Evolutionary conservation across 2,329 filamentous ascomycete species (phyloP).

Genomic region (Berkeleyomyces rouxiae): DNA sequence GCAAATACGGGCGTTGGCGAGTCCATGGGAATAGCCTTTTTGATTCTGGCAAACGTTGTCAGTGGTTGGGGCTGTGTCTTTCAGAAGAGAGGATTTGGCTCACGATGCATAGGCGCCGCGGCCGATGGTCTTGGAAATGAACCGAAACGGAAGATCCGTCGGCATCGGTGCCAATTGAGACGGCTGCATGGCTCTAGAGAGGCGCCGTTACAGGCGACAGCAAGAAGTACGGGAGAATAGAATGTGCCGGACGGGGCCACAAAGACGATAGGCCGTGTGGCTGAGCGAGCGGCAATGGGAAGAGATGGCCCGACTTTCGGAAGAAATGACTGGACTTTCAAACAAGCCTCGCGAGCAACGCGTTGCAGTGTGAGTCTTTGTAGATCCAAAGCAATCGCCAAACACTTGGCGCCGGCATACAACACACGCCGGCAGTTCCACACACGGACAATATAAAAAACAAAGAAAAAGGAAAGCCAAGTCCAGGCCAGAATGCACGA

Average conservation of each 20-base stretch:
- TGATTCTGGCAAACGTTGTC: constrained; percentile 44
- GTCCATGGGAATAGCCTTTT: constrained; percentile 71
- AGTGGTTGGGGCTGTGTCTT: constrained; percentile 9
- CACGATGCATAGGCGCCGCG: constrained; percentile 95
- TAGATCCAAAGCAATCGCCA: too few species aligned
- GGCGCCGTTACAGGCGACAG: background rate
- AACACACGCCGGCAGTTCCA: too few species aligned
- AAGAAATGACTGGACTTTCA: too few species aligned
- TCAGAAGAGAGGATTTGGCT: constrained; percentile 16
- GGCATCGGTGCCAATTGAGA: constrained; percentile 84
- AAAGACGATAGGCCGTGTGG: background rate
- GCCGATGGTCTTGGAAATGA: constrained; percentile 92
- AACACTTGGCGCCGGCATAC: too few species aligned
- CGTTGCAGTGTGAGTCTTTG: too few species aligned
- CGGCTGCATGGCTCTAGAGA: constrained; percentile 17
- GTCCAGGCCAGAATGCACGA: too few species aligned
- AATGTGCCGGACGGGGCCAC: background rate
- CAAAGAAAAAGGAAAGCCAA: too few species aligned
- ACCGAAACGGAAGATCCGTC: constrained; percentile 70
- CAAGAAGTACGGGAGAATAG: background rate
- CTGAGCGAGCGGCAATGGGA: too few species aligned
- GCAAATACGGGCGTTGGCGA: constrained; percentile 65
- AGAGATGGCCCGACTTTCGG: too few species aligned
- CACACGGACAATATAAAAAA: too few species aligned
- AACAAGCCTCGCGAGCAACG: too few species aligned